phyloP scores from a whole-genome alignment of 2,329 filamentous ascomycete genomes.

The Byssochlamys sp. region DNA sequence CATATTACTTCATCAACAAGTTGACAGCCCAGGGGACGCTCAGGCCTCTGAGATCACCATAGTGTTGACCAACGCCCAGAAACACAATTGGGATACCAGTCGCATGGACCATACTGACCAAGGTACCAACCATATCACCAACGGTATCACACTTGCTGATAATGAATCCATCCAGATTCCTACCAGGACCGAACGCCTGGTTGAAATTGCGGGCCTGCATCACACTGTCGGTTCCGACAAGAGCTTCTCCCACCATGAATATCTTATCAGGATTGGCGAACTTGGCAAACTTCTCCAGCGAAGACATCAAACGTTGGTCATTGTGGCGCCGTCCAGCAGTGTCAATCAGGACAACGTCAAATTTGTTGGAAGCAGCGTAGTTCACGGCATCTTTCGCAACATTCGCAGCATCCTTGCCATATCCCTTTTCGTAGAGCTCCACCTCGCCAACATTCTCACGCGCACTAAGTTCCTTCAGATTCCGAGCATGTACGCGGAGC shows the following conservation, averaged over 20 bases:
- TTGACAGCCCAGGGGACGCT: slow-evolving; percentile 56
- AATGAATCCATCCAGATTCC: slow-evolving; percentile 87
- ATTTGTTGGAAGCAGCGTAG: slow-evolving; percentile 63
- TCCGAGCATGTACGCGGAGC: slow-evolving; percentile 85
- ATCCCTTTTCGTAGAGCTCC: slow-evolving; percentile 91
- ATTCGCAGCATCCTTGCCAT: slow-evolving; percentile 91
- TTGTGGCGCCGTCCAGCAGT: slow-evolving; percentile 93
- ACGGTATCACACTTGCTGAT: slow-evolving; percentile 98
- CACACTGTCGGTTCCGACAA: slow-evolving; percentile 91
- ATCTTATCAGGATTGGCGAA: slow-evolving; percentile 96
- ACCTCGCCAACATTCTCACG: slow-evolving; percentile 73
- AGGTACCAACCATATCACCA: slow-evolving; percentile 93
- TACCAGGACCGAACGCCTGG: slow-evolving; percentile 69
- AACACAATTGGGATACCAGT: slow-evolving; percentile 95
- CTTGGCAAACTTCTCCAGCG: slow-evolving; percentile 92
- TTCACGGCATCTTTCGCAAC: slow-evolving; percentile 90
- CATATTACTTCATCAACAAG: slow-evolving; percentile 46
- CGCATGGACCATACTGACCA: slow-evolving; percentile 94
- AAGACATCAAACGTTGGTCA: slow-evolving; percentile 90
- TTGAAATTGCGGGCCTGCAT: slow-evolving; percentile 96
- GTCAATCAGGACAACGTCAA: slow-evolving; percentile 92
- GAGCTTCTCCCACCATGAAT: slow-evolving; percentile 86
- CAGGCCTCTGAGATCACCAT: slow-evolving; percentile 54
- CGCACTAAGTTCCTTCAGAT: slow-evolving; percentile 76
- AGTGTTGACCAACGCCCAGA: slow-evolving; percentile 63